A percentile compares a stretch with the other conserved stretches of the same genome.
These are phyloP conservation scores for Xylaria sp. DNA, from an alignment of 2,329 filamentous ascomycete species.

Conservation along the genomic window DNA sequence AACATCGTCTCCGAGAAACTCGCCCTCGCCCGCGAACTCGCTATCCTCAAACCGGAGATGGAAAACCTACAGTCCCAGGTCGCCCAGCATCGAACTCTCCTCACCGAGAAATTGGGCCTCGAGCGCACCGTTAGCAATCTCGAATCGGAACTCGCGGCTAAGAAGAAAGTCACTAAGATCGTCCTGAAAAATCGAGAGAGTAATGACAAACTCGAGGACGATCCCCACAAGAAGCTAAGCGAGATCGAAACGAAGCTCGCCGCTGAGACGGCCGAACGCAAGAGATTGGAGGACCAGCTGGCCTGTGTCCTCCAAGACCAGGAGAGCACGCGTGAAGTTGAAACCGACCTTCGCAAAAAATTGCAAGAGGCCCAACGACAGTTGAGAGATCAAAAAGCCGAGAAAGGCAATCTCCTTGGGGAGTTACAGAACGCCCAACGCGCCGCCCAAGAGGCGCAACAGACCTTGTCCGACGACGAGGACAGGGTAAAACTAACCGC, in stretches of 20 bases:
- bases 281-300: constrained; percentile 32
- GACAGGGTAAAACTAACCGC: constrained; percentile 29
- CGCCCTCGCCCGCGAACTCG: constrained; percentile 47
- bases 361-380: constrained; percentile 30
- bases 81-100: constrained; percentile 57
- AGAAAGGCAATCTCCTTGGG: constrained; percentile 32
- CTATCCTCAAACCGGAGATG: constrained; percentile 49
- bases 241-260: constrained; percentile 32
- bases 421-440: constrained; percentile 33
- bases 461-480: constrained; percentile 18
- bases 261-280: constrained; percentile 30
- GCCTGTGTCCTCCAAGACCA: constrained; percentile 31
- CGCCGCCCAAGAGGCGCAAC: constrained; percentile 28
- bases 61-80: constrained; percentile 53
- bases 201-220: constrained; percentile 38
- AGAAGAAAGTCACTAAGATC: constrained; percentile 64
- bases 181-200: constrained; percentile 41
- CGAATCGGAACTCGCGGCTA: constrained; percentile 77
- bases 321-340: constrained; percentile 29
- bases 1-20: constrained; percentile 60
- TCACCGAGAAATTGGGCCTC: constrained; percentile 74
- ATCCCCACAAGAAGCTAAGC: constrained; percentile 39
- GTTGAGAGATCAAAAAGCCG: constrained; percentile 29
- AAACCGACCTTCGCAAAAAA: constrained; percentile 33
- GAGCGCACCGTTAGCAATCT: constrained; percentile 71